Conservation (phyloP, 2,329 filamentous ascomycete genomes). For the Penicillium sp. region DNA sequence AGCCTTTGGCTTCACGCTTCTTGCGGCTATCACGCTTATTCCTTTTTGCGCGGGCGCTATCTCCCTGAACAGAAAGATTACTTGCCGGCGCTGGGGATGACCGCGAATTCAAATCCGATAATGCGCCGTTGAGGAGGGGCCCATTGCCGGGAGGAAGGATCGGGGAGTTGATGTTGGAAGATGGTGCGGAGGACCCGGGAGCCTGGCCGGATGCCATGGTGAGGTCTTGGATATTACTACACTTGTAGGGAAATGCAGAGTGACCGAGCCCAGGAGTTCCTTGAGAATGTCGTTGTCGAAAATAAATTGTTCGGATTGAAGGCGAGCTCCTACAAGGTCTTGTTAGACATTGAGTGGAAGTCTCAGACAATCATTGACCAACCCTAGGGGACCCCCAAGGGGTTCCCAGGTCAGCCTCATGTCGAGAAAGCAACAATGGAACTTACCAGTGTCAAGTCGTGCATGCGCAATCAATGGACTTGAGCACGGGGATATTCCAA, state of each 20-base stretch:
- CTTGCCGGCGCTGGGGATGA: slow-evolving; percentile 34
- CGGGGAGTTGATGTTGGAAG: slow-evolving; percentile 38
- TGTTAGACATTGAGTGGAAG: background rate
- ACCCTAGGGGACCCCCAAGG: no score
- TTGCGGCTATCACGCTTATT: slow-evolving; percentile 44
- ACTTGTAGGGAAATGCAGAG: background rate
- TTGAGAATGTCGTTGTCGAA: background rate
- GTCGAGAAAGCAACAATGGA: background rate
- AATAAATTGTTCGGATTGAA: background rate
- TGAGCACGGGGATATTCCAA: background rate
- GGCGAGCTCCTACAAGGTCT: background rate
- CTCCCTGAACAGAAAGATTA: slow-evolving; percentile 28
- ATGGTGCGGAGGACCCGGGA: slow-evolving; percentile 32
- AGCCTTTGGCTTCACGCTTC: slow-evolving; percentile 42
- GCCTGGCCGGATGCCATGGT: slow-evolving; percentile 34
- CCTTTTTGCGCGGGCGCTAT: slow-evolving; percentile 34
- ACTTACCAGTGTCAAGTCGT: background rate
- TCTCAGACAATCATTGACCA: background rate
- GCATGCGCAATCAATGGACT: background rate
- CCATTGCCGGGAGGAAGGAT: slow-evolving; percentile 26
- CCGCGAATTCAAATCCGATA: slow-evolving; percentile 30
- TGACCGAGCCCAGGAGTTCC: background rate
- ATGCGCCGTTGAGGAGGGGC: slow-evolving; percentile 27
- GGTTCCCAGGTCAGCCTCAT: background rate
- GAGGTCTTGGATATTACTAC: background rate